These are phyloP conservation scores for Colletotrichum shisoi DNA, from an alignment of 2,329 filamentous ascomycete genomes.

Conservation along the genomic window DNA sequence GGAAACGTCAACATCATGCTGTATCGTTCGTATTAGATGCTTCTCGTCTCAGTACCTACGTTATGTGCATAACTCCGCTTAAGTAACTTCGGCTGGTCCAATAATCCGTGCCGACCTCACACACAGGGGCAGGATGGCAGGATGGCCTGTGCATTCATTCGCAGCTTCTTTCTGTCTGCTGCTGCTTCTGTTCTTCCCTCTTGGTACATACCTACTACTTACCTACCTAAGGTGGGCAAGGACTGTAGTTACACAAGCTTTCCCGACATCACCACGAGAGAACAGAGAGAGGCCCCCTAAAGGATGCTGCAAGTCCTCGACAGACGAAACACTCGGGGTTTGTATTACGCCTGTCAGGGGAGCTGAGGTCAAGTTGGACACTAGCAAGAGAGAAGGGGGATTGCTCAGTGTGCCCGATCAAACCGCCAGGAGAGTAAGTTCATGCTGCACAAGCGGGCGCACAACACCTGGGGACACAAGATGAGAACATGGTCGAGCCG, in stretches of 20 bases:
- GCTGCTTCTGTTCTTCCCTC: background rate
- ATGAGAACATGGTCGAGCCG: slow-evolving; percentile 7
- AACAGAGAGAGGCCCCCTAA: background rate
- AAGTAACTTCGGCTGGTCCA: background rate
- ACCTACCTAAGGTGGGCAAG: no score
- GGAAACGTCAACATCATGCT: background rate
- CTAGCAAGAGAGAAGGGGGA: background rate
- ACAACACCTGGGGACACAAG: slow-evolving; percentile 24
- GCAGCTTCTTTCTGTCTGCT: background rate
- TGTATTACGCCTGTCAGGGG: background rate
- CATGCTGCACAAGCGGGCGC: slow-evolving; percentile 15
- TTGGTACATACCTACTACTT: background rate
- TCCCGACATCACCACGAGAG: no score
- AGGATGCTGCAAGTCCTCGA: background rate
- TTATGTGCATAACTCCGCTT: background rate
- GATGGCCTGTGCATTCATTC: background rate
- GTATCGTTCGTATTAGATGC: background rate
- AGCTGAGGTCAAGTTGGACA: slow-evolving; percentile 10
- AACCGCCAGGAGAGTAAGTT: slow-evolving; percentile 3
- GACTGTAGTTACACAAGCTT: background rate
- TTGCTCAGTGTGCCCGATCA: background rate
- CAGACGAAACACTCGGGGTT: background rate
- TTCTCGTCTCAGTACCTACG: background rate
- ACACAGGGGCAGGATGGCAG: background rate
- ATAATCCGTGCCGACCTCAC: slow-evolving; percentile 27